A percentile compares a stretch with the other conserved stretches of the same genome.
Evolutionary conservation across 208 protist species (phyloP).

Genomic region (Trypanosoma vivax): DNA sequence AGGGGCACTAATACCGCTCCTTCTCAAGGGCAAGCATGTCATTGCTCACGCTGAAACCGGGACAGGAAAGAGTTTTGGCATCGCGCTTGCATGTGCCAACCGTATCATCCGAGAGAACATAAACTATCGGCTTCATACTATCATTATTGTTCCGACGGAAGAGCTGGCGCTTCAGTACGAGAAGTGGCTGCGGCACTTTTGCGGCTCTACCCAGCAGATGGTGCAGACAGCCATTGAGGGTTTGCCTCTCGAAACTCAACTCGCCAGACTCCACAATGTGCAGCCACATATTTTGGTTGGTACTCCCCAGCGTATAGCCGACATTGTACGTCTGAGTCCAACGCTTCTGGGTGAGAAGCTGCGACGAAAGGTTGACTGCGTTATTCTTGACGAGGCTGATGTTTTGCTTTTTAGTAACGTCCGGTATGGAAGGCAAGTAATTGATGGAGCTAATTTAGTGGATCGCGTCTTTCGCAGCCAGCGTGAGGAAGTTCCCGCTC

Average conservation of each 20-base stretch:
- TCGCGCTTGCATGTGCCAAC: constrained; percentile 79
- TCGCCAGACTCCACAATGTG: constrained; percentile 82
- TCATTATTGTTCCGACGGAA: constrained; percentile 79
- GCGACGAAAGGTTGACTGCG: constrained; percentile 83
- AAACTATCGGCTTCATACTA: constrained; percentile 85
- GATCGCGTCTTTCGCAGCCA: constrained; percentile 70
- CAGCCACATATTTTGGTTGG: constrained; percentile 86
- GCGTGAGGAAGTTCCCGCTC: constrained; percentile 77
- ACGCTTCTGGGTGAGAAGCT: constrained; percentile 77
- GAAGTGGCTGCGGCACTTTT: constrained; percentile 84
- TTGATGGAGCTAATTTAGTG: constrained; percentile 61
- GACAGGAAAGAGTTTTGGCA: constrained; percentile 87
- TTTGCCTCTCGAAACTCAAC: constrained; percentile 71
- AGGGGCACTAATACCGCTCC: constrained; percentile 75
- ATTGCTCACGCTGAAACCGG: constrained; percentile 87
- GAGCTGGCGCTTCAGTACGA: constrained; percentile 87
- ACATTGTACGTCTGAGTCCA: constrained; percentile 56
- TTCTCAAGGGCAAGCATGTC: constrained; percentile 85
- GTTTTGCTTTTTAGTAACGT: constrained; percentile 39
- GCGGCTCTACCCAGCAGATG: constrained; percentile 67
- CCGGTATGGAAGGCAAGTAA: constrained; percentile 24
- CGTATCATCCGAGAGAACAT: constrained; percentile 75
- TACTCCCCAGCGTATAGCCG: constrained; percentile 73
- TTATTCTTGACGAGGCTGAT: constrained; percentile 87
- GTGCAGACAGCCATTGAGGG: constrained; percentile 71